A percentile compares a stretch with the other conserved stretches of the same genome.
Evolutionary conservation across 306 rosid genomes (phyloP).

Genomic region (Oxytropis ochrocephala): DNA sequence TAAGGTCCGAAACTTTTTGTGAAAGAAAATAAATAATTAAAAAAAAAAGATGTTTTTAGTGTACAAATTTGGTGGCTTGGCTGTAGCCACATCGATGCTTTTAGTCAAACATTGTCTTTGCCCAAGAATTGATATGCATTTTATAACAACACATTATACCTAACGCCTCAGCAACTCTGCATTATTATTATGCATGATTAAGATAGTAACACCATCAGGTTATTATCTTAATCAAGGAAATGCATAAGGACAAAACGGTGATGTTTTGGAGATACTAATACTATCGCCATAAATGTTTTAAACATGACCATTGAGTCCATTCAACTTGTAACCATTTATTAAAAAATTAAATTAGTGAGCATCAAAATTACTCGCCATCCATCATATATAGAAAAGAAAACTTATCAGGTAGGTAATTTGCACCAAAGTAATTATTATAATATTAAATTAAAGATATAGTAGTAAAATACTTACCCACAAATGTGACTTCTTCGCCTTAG

Average conservation of each 20-base stretch:
- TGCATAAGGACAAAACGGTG: background rate
- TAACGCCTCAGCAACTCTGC: conserved; percentile 13
- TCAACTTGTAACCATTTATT: too few species aligned
- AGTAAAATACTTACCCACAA: conserved; percentile 46
- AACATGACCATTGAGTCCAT: background rate
- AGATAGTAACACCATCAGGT: background rate
- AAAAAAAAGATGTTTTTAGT: background rate
- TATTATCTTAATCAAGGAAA: background rate
- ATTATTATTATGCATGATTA: conserved; percentile 4
- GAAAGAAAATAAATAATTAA: background rate
- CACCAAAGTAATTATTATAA: background rate
- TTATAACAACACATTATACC: conserved; percentile 9
- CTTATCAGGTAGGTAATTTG: background rate
- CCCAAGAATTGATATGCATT: background rate
- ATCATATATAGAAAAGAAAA: background rate
- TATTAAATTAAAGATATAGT: background rate
- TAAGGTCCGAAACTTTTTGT: too few species aligned
- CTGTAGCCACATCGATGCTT: background rate
- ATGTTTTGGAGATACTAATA: background rate
- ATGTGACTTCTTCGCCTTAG: conserved; percentile 42
- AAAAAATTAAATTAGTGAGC: background rate
- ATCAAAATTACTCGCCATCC: background rate
- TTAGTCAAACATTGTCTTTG: conserved; percentile 22
- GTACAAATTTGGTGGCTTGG: background rate
- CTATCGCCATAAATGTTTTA: too few species aligned